Percentiles rank a stretch among this genome's conserved stretches.
Evolutionary conservation across 441 rosid species (phyloP).

Genomic region (Oxalis stricta): DNA sequence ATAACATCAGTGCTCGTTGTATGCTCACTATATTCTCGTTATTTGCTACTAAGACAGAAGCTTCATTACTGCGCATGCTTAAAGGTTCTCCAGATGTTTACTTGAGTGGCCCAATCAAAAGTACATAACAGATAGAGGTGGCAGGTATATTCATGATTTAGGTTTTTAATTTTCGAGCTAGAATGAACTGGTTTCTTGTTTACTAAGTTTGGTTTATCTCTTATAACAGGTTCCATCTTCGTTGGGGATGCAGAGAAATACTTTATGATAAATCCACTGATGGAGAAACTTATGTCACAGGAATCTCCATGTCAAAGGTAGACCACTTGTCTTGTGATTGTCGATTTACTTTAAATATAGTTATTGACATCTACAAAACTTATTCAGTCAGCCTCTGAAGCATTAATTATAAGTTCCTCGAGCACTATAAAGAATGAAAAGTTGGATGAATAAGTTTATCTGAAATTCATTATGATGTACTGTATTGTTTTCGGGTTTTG

Average conservation of each 20-base stretch:
- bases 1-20: constrained; percentile 96
- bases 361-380: background rate
- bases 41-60: constrained; percentile 97
- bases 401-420: too few relatives aligned
- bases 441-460: too few relatives aligned
- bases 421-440: too few relatives aligned
- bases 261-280: constrained; percentile 49
- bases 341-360: background rate
- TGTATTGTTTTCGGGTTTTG: too few relatives aligned
- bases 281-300: constrained; percentile 63
- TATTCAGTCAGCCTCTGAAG: too few relatives aligned
- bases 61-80: constrained; percentile 93
- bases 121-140: constrained; percentile 80
- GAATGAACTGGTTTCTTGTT: background rate
- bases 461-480: too few relatives aligned
- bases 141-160: constrained; percentile 52
- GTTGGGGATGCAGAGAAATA: constrained; percentile 97
- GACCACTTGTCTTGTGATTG: constrained; percentile 10
- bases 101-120: constrained; percentile 89
- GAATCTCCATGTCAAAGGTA: constrained; percentile 86
- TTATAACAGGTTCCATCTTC: constrained; percentile 75
- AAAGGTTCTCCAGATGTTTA: constrained; percentile 95
- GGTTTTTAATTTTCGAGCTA: background rate
- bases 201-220: constrained; percentile 7
- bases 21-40: constrained; percentile 97